phyloP scores from a whole-genome alignment of 2,329 filamentous ascomycete genomes.

The Claviceps arundinis region DNA sequence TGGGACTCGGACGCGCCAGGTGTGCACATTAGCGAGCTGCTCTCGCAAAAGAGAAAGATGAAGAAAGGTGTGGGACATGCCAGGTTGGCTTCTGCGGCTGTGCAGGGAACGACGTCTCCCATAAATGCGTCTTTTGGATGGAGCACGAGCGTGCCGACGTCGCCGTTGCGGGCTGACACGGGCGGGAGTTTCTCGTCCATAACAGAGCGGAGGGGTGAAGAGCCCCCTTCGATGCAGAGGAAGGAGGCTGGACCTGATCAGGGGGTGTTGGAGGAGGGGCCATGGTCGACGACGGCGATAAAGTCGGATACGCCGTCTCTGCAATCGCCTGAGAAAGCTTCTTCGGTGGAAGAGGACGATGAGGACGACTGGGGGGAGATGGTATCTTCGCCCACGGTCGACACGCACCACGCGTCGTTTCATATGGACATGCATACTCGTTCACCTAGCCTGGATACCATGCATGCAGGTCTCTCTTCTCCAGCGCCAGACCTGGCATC shows the following conservation, averaged over 20 bases:
- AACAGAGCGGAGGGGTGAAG: not conserved
- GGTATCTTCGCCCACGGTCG: conserved; percentile 26
- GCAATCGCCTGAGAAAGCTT: not conserved
- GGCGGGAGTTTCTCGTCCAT: not conserved
- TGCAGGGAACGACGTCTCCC: not conserved
- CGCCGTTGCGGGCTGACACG: conserved; percentile 7
- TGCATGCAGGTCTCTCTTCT: not conserved
- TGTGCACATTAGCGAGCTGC: conserved; percentile 30
- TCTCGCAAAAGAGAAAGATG: conserved; percentile 15
- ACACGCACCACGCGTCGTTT: not conserved
- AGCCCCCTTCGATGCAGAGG: not conserved
- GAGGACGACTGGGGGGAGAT: conserved; percentile 51
- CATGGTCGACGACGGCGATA: not conserved
- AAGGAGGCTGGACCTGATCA: not conserved
- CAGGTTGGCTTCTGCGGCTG: conserved; percentile 11
- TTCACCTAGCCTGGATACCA: not conserved
- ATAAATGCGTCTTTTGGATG: not conserved
- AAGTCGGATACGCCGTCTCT: not conserved
- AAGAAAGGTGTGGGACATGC: conserved; percentile 6
- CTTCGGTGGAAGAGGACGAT: conserved; percentile 21
- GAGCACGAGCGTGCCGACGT: conserved; percentile 1
- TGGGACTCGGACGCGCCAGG: conserved; percentile 43
- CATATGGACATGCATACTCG: not conserved
- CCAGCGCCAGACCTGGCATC: not conserved
- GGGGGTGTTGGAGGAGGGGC: not conserved